Conservation (phyloP, 2,329 filamentous ascomycete species). For the Plectosphaerella sp. region DNA sequence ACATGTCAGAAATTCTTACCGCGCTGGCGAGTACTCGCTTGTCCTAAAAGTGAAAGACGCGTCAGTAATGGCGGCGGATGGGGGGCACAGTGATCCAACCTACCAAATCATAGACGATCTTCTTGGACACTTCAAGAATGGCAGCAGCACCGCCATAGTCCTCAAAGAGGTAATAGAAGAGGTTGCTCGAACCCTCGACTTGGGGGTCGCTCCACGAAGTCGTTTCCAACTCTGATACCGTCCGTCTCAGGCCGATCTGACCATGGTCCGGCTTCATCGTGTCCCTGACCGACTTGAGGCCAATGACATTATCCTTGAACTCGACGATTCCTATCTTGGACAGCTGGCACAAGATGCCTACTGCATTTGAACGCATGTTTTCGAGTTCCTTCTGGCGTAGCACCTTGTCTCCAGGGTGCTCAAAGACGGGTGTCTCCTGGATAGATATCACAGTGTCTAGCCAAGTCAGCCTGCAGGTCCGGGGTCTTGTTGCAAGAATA, state of each 20-base stretch:
- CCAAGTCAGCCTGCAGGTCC: not conserved
- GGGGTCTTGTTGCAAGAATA: too few species aligned
- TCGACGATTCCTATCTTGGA: constrained; percentile 31
- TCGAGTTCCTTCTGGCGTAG: constrained; percentile 23
- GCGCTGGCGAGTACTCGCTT: constrained; percentile 25
- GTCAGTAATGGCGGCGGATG: not conserved
- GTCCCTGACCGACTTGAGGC: constrained; percentile 32
- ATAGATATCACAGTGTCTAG: constrained; percentile 65
- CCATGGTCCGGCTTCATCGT: constrained; percentile 14
- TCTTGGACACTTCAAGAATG: constrained; percentile 42
- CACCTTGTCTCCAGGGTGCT: constrained; percentile 13
- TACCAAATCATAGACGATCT: constrained; percentile 45
- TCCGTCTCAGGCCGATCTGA: not conserved
- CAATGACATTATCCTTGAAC: constrained; percentile 33
- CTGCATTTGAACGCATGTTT: constrained; percentile 32
- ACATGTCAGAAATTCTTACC: constrained; percentile 18
- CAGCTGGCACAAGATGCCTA: constrained; percentile 30
- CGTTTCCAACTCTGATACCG: not conserved
- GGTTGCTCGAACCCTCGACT: constrained; percentile 6
- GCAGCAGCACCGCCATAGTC: constrained; percentile 58
- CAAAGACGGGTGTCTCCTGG: constrained; percentile 49
- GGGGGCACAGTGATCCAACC: constrained; percentile 1
- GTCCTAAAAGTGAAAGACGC: constrained; percentile 17
- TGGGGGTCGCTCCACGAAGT: not conserved
- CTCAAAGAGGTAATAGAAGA: constrained; percentile 65